A percentile compares a stretch with the other conserved stretches of the same genome.
phyloP scores from a whole-genome alignment of 305 asterid genomes.

The Fraxinus sp. region DNA sequence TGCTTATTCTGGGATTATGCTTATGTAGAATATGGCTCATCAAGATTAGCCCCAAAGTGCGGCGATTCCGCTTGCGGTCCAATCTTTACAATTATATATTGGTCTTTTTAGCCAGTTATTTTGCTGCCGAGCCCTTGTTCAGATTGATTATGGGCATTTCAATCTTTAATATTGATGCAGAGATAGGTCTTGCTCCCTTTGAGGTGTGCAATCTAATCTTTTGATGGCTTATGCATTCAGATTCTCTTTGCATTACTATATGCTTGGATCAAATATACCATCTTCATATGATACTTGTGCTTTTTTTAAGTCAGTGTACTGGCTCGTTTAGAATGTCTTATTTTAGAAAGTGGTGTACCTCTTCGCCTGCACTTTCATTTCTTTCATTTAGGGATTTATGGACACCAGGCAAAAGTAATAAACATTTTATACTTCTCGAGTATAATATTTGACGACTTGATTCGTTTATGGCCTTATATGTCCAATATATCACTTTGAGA shows the following conservation, averaged over 20 bases:
- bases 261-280: neutral
- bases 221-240: conserved; percentile 8
- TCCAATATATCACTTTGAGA: neutral
- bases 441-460: neutral
- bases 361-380: neutral
- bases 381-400: neutral
- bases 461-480: neutral
- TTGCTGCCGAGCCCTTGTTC: conserved; percentile 73
- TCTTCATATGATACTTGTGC: neutral
- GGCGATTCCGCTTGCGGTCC: conserved; percentile 61
- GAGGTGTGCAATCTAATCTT: conserved; percentile 55
- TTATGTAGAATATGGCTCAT: conserved; percentile 61
- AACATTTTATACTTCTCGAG: neutral
- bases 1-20: conserved; percentile 65
- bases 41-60: conserved; percentile 42
- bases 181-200: conserved; percentile 64
- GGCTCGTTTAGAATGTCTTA: neutral
- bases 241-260: neutral
- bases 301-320: neutral
- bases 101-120: conserved; percentile 55
- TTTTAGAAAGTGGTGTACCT: conserved; percentile 1
- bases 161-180: conserved; percentile 58
- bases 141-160: conserved; percentile 73
- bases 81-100: conserved; percentile 59
- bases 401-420: neutral